phyloP scores from a whole-genome alignment of 306 rosid species.

The Dalbergia cultrata region DNA sequence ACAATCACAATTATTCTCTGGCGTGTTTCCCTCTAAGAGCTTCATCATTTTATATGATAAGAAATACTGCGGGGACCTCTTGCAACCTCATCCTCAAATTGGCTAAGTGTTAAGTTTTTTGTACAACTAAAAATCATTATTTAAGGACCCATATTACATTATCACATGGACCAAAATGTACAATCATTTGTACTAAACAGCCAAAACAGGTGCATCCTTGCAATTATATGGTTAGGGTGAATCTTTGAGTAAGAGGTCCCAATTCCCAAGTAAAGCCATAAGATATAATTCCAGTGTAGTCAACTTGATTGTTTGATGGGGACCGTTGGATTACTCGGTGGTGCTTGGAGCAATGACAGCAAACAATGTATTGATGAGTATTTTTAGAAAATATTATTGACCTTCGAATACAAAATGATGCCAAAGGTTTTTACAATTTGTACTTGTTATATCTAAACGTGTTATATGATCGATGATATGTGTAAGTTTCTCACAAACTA shows the following conservation, averaged over 20 bases:
- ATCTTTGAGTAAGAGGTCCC: constrained; percentile 44
- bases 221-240: constrained; percentile 14
- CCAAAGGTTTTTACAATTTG: not conserved
- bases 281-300: constrained; percentile 7
- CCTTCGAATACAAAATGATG: not conserved
- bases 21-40: constrained; percentile 28
- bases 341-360: constrained; percentile 35
- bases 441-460: not conserved
- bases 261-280: not conserved
- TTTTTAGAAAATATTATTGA: not conserved
- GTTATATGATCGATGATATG: not conserved
- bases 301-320: constrained; percentile 41
- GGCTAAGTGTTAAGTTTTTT: constrained; percentile 40
- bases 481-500: not conserved
- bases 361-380: constrained; percentile 13
- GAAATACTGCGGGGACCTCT: constrained; percentile 30
- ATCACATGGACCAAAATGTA: constrained; percentile 50
- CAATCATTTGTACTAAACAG: constrained; percentile 29
- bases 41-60: constrained; percentile 12
- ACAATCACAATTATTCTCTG: constrained; percentile 31
- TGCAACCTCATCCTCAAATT: constrained; percentile 42
- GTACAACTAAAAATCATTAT: constrained; percentile 37
- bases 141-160: constrained; percentile 47
- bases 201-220: constrained; percentile 26
- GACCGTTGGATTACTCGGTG: constrained; percentile 43